phyloP scores from a whole-genome alignment of 305 asterid species.

The Plantago lanceolata region DNA sequence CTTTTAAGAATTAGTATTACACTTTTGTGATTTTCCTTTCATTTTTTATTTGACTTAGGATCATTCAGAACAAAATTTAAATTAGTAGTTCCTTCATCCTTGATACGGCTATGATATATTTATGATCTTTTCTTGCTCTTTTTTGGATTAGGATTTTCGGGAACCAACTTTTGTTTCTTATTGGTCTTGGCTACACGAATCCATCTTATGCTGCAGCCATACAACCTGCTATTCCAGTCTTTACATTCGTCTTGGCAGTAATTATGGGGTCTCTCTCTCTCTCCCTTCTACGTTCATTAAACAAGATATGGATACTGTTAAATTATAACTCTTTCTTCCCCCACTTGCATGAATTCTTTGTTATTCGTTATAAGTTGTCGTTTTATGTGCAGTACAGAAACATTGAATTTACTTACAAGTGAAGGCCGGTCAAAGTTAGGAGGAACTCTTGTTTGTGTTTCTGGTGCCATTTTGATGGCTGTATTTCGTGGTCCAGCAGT shows the following conservation, averaged over 20 bases:
- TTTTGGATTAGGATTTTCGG: slow-evolving; percentile 63
- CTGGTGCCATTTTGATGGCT: slow-evolving; percentile 86
- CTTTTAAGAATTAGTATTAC: too few species aligned
- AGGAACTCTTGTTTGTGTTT: slow-evolving; percentile 82
- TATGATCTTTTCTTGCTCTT: slow-evolving; percentile 13
- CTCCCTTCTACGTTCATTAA: slow-evolving; percentile 8
- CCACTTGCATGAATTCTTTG: not conserved
- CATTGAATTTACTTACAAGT: slow-evolving; percentile 51
- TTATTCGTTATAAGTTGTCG: slow-evolving; percentile 29
- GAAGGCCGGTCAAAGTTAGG: slow-evolving; percentile 93
- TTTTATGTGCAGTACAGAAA: slow-evolving; percentile 83
- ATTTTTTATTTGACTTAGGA: too few species aligned
- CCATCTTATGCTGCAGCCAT: slow-evolving; percentile 94
- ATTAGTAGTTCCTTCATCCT: not conserved
- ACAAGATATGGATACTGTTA: not conserved
- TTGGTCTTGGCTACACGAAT: slow-evolving; percentile 93
- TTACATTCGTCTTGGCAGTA: slow-evolving; percentile 77
- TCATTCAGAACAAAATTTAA: too few species aligned
- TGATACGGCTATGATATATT: not conserved
- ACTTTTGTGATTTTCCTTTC: too few species aligned
- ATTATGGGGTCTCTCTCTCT: slow-evolving; percentile 73
- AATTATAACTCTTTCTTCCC: slow-evolving; percentile 13
- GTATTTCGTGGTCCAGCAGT: slow-evolving; percentile 80
- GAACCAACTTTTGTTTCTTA: slow-evolving; percentile 85
- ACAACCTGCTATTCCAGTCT: slow-evolving; percentile 96